Evolutionary conservation across 2,329 filamentous ascomycete genomes (phyloP), one percentile per base, ranked within the genome.

Genomic region (Aspergillus brunneoviolaceus): DNA sequence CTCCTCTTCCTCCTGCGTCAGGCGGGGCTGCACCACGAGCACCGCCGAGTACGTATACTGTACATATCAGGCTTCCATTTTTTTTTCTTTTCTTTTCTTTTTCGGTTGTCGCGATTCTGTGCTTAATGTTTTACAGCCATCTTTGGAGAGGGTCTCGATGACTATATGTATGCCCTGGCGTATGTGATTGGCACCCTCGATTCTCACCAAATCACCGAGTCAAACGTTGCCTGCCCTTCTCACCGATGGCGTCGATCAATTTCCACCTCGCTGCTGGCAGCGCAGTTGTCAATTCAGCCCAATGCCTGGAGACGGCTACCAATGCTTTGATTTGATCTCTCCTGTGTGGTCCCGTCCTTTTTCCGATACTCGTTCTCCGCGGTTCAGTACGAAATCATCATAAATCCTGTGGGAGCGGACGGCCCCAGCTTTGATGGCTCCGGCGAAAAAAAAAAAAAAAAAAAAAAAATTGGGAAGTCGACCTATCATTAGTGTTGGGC

Each of bases 1-100:
- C 25, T 56, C 48, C 50, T 65, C 54, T 21, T n/a, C 14, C 27
- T 21, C 21, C 49, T 50, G 54, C 47, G 29, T 25, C 39, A 33
- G 54, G 59, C 61, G 63, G 63, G 62, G 61, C 63, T 63, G 58
- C 63, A 62, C 52, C 42, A 60, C 49, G 45, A 59, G 39, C 45
- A 31, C 56, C 33, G 49, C 61, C 61, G 63, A 58, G 61, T 62
- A 65, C 63, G 49, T 42, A 55, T 29, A 35, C 11, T 12, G 31
- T 33, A 35, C 11, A 16, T 16, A 35, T 60, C 49, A 51, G 47
- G 35, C 39, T 19, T 42, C 35, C 31, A 50, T 42, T 12, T 31
- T 55, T 31, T 42, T 3, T 27, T 31, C 9, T 5, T 35, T 54
- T 23, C 23, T n/a, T 52, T 19, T 42, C 7, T 27, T 55, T 49